Base-by-base conservation (phyloP, 2,329 filamentous ascomycete species). In the Microthyrium microscopicum region DNA sequence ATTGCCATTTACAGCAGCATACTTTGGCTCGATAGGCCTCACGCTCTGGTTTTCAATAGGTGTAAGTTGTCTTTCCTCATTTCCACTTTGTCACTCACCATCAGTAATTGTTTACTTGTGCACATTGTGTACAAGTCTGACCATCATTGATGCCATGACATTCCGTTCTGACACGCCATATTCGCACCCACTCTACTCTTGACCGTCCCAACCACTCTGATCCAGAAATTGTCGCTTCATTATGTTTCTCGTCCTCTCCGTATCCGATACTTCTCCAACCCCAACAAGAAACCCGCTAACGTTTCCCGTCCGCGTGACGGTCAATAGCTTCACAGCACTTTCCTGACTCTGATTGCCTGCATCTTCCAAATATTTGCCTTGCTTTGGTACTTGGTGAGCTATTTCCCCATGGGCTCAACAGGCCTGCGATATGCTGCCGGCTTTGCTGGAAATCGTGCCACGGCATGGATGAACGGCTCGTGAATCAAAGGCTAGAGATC, bases 401-500 rank as follows among this genome's bases (percentile, higher is more conserved):
- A 98, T 56, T 95, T 95, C 49, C 89, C 89, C 18, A 93, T 95
- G 85, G 89, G 89, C 26, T 81, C 80, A 37, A 80, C 77, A 35
- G 83, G 89, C 26, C 60, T 98, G 43, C 77, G 87, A 39, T 72
- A 93, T 44, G 84, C 84, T 37, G 82, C 84, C 27, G 74, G 73
- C 3, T 89, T 93, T 50, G 89, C 87, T 16, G 81, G 78, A 15
- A 77, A 76, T 50, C 71, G 85, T 49, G 80, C 91, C 24, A 70
- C 82, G 4, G 71, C 84, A 34, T 95, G 87, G 89, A 77, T 94
- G 71, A 76, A 70, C 30, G 76, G 79, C 38, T 93, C n/a, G n/a
- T n/a, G 35, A 25, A 25, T 25, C 9, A 9, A 13, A 9, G 22
- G 9, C n/a, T n/a, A n/a, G n/a, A n/a, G n/a, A n/a, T n/a, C n/a